Evolutionary conservation across 176 grass and related monocot genomes (phyloP).

Genomic region (Tuctoria greenei): DNA sequence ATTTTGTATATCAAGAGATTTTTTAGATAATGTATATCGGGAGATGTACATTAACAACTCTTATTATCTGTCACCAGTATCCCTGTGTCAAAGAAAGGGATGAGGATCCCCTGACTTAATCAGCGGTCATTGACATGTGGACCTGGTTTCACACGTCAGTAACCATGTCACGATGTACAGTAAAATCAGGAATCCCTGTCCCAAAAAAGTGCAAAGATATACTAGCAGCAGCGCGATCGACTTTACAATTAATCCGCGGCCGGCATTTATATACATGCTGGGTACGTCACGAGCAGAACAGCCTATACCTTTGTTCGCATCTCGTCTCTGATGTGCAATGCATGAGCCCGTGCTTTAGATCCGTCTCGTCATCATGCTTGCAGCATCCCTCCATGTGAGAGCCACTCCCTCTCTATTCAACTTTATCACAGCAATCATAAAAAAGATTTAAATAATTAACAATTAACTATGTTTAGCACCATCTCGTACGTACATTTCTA

Average conservation of each 20-base stretch:
- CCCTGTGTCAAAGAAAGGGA: slow-evolving; percentile 25
- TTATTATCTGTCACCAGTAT: slow-evolving; percentile 38
- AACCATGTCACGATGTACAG: no score
- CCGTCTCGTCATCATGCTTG: slow-evolving; percentile 29
- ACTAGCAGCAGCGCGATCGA: neutral
- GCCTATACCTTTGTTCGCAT: slow-evolving; percentile 23
- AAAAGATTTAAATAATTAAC: neutral
- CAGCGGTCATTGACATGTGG: no score
- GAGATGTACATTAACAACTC: slow-evolving; percentile 14
- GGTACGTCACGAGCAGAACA: neutral
- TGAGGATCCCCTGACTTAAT: no score
- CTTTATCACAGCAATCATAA: slow-evolving; percentile 18
- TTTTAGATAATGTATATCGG: no score
- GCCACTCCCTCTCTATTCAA: neutral
- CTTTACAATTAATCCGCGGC: neutral
- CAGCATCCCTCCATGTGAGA: slow-evolving; percentile 31
- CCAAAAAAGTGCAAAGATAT: slow-evolving; percentile 42
- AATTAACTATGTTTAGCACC: neutral
- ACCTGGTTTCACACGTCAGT: no score
- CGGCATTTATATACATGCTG: neutral
- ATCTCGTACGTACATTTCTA: neutral
- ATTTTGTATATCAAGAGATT: no score
- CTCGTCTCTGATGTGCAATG: no score
- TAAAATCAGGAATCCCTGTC: no score
- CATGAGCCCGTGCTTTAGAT: slow-evolving; percentile 16